Percentiles rank a stretch among this genome's conserved stretches.
phyloP scores from a whole-genome alignment of 371 early-diverging fungal species.

The Mortierella sp. region DNA sequence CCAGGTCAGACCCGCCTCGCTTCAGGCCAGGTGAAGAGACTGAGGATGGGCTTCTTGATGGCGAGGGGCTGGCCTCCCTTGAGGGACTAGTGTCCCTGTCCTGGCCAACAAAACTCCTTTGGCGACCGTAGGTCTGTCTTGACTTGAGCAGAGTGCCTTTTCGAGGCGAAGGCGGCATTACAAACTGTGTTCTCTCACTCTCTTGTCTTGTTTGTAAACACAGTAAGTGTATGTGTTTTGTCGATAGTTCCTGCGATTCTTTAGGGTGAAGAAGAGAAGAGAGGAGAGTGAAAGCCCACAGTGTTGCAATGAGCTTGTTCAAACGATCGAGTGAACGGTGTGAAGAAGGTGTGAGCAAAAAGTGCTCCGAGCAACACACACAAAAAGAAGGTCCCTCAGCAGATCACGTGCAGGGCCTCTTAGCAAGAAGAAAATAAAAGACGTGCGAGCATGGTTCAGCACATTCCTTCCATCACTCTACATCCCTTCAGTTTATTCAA shows the following conservation, averaged over 20 bases:
- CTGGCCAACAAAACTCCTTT: constrained; percentile 30
- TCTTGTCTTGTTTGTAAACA: neutral
- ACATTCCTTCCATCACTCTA: neutral
- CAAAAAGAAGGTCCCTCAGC: neutral
- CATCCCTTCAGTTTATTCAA: neutral
- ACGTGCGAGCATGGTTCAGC: neutral
- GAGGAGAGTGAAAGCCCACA: neutral
- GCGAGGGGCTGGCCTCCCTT: neutral
- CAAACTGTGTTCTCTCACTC: neutral
- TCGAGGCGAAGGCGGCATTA: constrained; percentile 15
- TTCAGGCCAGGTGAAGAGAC: constrained; percentile 11
- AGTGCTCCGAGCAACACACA: constrained; percentile 2
- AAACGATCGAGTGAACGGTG: neutral
- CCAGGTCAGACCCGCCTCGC: constrained; percentile 15
- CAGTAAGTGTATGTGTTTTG: neutral
- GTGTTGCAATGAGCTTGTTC: neutral
- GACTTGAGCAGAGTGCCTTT: constrained; percentile 19
- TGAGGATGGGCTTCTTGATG: neutral
- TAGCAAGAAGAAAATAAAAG: neutral
- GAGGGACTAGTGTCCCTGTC: neutral
- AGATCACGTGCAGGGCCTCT: neutral
- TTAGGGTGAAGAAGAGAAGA: neutral
- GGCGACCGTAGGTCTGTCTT: constrained; percentile 40
- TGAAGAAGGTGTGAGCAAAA: neutral
- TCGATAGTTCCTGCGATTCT: no score